These are phyloP conservation scores for Solanum microdontum DNA, from an alignment of 257 asterid species.

Conservation along the genomic window DNA sequence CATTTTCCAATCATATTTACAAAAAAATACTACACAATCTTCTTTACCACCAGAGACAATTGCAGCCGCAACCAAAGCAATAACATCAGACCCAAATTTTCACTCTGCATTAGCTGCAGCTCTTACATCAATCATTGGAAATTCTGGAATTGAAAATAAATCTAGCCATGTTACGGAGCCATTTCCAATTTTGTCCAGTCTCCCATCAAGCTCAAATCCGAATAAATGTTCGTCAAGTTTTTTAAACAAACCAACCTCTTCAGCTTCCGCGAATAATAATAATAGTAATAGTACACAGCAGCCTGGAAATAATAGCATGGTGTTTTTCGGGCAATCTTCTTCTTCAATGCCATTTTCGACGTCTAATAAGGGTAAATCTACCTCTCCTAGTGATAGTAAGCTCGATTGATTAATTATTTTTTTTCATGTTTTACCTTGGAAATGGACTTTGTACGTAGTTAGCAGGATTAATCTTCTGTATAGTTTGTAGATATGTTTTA, in stretches of 20 bases:
- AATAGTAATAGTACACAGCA: conserved; percentile 12
- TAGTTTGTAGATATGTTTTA: neutral
- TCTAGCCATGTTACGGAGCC: conserved; percentile 17
- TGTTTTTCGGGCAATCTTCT: conserved; percentile 6
- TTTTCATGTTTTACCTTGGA: neutral
- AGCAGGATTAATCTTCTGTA: neutral
- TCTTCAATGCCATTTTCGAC: neutral
- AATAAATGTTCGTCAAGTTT: conserved; percentile 22
- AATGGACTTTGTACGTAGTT: neutral
- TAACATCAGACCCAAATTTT: conserved; percentile 76
- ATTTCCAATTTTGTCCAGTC: conserved; percentile 29
- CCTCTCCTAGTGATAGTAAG: conserved; percentile 23
- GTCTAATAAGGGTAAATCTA: conserved; percentile 11
- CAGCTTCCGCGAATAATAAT: neutral
- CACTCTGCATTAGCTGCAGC: conserved; percentile 89
- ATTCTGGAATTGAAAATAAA: conserved; percentile 14
- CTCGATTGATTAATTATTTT: neutral
- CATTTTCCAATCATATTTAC: conserved; percentile 47
- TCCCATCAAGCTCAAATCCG: conserved; percentile 39
- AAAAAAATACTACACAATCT: conserved; percentile 23
- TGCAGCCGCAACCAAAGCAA: conserved; percentile 89
- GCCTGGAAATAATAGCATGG: conserved; percentile 8
- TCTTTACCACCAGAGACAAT: conserved; percentile 41
- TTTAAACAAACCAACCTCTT: neutral
- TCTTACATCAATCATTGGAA: conserved; percentile 50